phyloP scores from a whole-genome alignment of 169 alveolate species.

The Eimeria brunetti region DNA sequence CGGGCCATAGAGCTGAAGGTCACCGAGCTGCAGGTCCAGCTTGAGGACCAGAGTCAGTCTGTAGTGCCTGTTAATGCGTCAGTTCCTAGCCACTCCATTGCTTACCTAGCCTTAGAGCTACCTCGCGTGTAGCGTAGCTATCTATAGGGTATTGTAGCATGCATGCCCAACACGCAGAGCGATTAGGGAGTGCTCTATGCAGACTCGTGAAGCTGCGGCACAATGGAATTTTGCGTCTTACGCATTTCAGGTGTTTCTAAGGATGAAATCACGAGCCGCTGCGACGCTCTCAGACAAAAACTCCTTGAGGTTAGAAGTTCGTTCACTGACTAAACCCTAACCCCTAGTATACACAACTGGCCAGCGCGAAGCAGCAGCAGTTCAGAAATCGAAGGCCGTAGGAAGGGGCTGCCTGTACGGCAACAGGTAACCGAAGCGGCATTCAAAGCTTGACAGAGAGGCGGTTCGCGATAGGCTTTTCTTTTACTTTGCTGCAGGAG shows the following conservation, averaged over 20 bases:
- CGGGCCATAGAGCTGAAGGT: conserved; percentile 76
- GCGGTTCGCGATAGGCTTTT: background rate
- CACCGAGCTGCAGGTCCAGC: conserved; percentile 73
- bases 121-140: background rate
- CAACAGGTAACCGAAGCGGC: background rate
- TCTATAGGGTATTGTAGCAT: background rate
- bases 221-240: background rate
- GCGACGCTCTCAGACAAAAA: conserved; percentile 72
- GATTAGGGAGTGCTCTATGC: background rate
- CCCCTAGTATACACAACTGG: background rate
- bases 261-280: conserved; percentile 66
- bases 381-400: background rate
- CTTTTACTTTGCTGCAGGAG: conserved; percentile 40
- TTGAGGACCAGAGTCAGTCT: conserved; percentile 59
- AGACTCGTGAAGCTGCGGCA: background rate
- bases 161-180: background rate
- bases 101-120: background rate
- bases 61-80: background rate
- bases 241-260: conserved; percentile 30
- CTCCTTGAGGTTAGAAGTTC: conserved; percentile 55
- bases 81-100: background rate
- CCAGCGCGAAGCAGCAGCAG: background rate
- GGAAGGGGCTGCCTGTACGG: background rate
- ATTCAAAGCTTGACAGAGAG: background rate
- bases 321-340: background rate